phyloP scores from a whole-genome alignment of 2,329 filamentous ascomycete species.

The Exophiala xenobiotica region DNA sequence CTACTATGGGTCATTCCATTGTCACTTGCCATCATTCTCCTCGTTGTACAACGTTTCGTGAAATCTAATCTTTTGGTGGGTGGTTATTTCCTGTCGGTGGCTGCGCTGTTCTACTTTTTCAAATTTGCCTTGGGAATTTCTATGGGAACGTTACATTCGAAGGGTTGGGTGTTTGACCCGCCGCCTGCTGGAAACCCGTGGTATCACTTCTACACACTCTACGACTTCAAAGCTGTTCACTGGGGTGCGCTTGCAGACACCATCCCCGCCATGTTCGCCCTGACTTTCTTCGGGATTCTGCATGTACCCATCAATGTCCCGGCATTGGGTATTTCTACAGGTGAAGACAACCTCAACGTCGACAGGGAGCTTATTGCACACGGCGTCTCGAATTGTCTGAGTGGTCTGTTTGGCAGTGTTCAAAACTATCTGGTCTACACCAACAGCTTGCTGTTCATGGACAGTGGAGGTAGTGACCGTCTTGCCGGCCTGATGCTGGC shows the following conservation, averaged over 20 bases:
- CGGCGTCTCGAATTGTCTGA: constrained; percentile 87
- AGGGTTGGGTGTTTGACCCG: constrained; percentile 89
- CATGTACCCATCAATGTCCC: constrained; percentile 98
- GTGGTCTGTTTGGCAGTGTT: constrained; percentile 82
- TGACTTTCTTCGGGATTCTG: constrained; percentile 95
- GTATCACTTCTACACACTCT: constrained; percentile 97
- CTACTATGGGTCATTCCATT: constrained; percentile 82
- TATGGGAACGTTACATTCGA: constrained; percentile 63
- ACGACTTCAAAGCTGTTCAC: constrained; percentile 77
- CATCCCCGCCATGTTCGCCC: constrained; percentile 89
- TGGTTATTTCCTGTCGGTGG: constrained; percentile 78
- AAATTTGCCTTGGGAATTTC: constrained; percentile 59
- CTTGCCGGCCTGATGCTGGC: constrained; percentile 85
- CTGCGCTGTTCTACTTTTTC: constrained; percentile 56
- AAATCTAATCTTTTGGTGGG: constrained; percentile 84
- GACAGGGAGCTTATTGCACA: constrained; percentile 90
- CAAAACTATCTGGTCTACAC: constrained; percentile 97
- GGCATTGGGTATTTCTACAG: constrained; percentile 82
- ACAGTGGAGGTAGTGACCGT: constrained; percentile 83
- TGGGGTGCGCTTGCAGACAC: constrained; percentile 82
- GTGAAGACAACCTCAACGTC: constrained; percentile 88
- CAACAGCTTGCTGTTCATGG: constrained; percentile 95
- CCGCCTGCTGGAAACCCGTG: constrained; percentile 84
- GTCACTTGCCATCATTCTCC: constrained; percentile 70
- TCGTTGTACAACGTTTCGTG: constrained; percentile 72